Evolutionary conservation across 2,329 filamentous ascomycete species (phyloP).

Genomic region (Aureobasidium melanogenum): DNA sequence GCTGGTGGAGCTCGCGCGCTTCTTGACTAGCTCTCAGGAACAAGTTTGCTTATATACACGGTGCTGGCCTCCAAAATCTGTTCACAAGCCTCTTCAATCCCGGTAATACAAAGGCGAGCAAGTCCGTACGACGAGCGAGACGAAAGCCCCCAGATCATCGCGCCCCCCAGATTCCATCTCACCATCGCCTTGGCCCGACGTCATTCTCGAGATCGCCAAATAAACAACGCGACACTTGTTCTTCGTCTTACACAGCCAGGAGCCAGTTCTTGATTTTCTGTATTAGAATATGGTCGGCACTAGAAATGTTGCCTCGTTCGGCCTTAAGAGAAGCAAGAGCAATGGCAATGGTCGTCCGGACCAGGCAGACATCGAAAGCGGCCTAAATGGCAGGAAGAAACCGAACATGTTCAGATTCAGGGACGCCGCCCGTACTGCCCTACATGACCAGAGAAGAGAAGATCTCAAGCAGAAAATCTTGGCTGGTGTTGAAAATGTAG

Average conservation of each 20-base stretch:
- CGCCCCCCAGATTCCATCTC: background rate
- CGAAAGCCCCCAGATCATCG: background rate
- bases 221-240: background rate
- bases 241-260: background rate
- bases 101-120: background rate
- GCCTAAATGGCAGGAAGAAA: conserved; percentile 18
- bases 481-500: conserved; percentile 37
- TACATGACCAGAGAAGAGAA: conserved; percentile 36
- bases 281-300: background rate
- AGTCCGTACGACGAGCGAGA: background rate
- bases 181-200: conserved; percentile 2
- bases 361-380: conserved; percentile 15
- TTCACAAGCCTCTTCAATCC: background rate
- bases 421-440: conserved; percentile 38
- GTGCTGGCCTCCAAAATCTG: background rate
- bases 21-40: background rate
- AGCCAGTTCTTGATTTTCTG: background rate
- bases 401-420: conserved; percentile 34
- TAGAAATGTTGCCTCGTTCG: background rate
- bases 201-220: background rate
- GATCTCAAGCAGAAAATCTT: conserved; percentile 43
- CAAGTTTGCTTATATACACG: conserved; percentile 5
- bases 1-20: background rate
- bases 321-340: background rate
- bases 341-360: background rate